phyloP scores from a whole-genome alignment of 306 rosid genomes.

The Chamaecrista fasciculata region DNA sequence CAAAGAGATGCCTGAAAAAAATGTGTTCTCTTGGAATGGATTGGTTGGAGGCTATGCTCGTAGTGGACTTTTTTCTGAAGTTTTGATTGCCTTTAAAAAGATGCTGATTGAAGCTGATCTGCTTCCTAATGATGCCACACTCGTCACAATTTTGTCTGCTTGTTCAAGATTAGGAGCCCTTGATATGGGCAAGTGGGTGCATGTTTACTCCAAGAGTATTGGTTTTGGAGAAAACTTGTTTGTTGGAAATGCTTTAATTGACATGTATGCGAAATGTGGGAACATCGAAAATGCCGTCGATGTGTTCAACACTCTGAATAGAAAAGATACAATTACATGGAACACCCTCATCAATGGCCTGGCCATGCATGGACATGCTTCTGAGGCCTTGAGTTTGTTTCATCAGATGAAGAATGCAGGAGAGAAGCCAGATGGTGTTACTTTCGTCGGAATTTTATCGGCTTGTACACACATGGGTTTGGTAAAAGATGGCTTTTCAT shows the following conservation, averaged over 20 bases:
- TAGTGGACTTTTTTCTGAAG: conserved; percentile 42
- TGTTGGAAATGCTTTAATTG: conserved; percentile 58
- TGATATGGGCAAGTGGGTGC: conserved; percentile 69
- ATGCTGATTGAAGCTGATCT: conserved; percentile 52
- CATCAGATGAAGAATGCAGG: conserved; percentile 53
- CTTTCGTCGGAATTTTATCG: conserved; percentile 62
- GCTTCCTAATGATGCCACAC: conserved; percentile 69
- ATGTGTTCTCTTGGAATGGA: conserved; percentile 79
- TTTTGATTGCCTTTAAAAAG: conserved; percentile 52
- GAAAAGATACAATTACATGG: conserved; percentile 46
- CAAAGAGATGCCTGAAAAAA: conserved; percentile 63
- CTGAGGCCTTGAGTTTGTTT: conserved; percentile 60
- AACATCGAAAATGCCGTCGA: conserved; percentile 47
- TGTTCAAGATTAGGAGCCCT: conserved; percentile 83
- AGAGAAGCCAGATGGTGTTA: conserved; percentile 41
- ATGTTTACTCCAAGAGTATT: conserved; percentile 43
- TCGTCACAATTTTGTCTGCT: conserved; percentile 53
- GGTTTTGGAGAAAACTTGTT: conserved; percentile 51
- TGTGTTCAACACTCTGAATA: conserved; percentile 44
- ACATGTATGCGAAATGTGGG: conserved; percentile 84
- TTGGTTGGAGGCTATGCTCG: conserved; percentile 60
- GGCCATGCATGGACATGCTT: conserved; percentile 55
- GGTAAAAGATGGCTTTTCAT: conserved; percentile 44
- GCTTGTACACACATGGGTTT: conserved; percentile 75
- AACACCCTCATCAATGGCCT: conserved; percentile 46